Base-by-base conservation (phyloP, 345 rosid genomes). In the Brassica cretica region DNA sequence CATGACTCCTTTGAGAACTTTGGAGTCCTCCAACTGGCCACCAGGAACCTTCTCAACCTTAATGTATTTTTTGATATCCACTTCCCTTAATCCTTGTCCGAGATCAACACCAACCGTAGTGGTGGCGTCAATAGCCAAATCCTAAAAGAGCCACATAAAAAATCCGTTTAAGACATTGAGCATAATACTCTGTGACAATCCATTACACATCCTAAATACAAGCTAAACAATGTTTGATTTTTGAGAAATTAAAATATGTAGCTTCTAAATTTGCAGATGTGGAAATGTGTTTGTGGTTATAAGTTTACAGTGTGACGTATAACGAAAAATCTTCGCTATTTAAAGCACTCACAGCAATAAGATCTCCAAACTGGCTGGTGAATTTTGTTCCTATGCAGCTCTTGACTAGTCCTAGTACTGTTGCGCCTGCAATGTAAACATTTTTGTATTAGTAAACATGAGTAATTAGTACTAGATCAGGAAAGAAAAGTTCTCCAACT, bases 11-110 rank as follows among this genome's bases (percentile, higher is more conserved):
- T 86, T 92, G 21, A 94, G 97, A 80, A 92, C 97, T 72, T 49
- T 85, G 5, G 97, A 94, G 77, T 94, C 98, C 35, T 94, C 98
- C 83, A 94, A 79, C 86, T 91, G 92, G 12, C 97, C 93, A 64
- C 98, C 98, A 6, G 98, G 97, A 11, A 94, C 85, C 83, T 94
- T 94, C 90, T 94, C 98, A 44, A 94, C 93, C 81, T 88, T 94
- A 33, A 94, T 91, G 81, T 89, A 92, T 63, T 91, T 94, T 80
- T 94, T 94, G 25, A 94, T 92, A 82, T 94, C 98, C 59, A 94
- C 95, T 79, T 92, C 98, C 21, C 97, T 85, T 80, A 90, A 56
- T 18, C 98, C 98, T 87, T 92, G 97, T 73, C 97, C 98, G 80
- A 92, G 88, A 83, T 94, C 97, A 81, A 89, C 94, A 35, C 98